Evolutionary conservation across 768 basidiomycete genomes (phyloP), one percentile per base, ranked within the genome.

Genomic region (Amanita jacksonii): DNA sequence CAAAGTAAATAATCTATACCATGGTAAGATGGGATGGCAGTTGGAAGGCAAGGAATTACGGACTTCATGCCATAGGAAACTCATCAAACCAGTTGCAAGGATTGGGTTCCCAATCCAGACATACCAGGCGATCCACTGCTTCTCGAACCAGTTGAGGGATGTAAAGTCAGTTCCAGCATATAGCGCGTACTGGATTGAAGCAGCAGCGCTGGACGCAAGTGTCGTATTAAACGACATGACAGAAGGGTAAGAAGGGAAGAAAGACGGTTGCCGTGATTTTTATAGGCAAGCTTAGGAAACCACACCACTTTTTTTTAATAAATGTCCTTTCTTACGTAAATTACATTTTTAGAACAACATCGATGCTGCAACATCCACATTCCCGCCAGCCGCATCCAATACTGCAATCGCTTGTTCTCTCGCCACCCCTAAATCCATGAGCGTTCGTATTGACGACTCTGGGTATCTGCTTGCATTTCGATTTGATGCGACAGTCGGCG

Each of bases 11-110:
- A 56, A 91, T 63, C 93, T 96, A 49, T 20, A 9, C 35, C 24
- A 19, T 23, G 37, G 16, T 45, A 9, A 20, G 37, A 9, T 19
- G 7, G 20, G 6, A 22, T 43, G 30, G 8, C 8, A 12, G 43
- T 46, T 8, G 33, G 37, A 9, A 28, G 10, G 13, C 30, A 19
- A 19, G 15, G 2, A 38, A 6, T 19, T 45, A 60, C 85, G 43
- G 41, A 94, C 91, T 73, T 99, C 96, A 62, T 99, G 96, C 51
- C 98, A 54, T 18, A 94, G 49, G 63, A 99, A 97, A 51, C 84
- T 87, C 77, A 88, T 79, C 44, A 99, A 66, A 41, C 93, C 93
- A 0, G 96, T 99, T 9, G 96, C 96, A 51, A 98, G 70, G 45
- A 91, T 59, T 0, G 92, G 91, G 68, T 94, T 90, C 43, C 79